phyloP scores from a whole-genome alignment of 73 alveolate species.

The Chromera velia region DNA sequence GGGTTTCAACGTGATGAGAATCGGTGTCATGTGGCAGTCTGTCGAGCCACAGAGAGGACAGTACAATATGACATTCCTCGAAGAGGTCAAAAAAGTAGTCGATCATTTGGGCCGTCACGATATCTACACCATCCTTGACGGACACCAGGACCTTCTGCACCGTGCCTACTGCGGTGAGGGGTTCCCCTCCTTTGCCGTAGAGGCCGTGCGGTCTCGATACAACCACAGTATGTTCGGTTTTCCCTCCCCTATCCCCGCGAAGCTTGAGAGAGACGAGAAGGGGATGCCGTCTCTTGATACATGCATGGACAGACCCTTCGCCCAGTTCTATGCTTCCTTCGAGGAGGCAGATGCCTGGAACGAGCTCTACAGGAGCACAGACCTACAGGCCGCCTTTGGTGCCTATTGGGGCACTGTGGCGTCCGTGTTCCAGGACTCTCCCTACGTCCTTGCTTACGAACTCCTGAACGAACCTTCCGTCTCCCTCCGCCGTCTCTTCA shows the following conservation, averaged over 20 bases:
- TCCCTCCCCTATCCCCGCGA: no score
- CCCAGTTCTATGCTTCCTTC: no score
- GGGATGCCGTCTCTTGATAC: no score
- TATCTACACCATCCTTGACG: not conserved
- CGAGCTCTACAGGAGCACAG: no score
- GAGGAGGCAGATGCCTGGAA: no score
- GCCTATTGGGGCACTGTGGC: not conserved
- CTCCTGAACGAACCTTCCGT: not conserved
- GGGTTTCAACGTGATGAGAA: not conserved
- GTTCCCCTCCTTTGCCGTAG: not conserved
- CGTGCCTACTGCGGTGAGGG: not conserved
- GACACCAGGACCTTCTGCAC: not conserved
- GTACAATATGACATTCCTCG: not conserved
- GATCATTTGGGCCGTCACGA: not conserved
- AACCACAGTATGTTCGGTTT: no score
- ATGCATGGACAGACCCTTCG: no score
- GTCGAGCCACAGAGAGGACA: not conserved
- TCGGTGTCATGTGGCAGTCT: not conserved
- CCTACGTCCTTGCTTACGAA: not conserved
- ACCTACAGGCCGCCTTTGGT: not conserved
- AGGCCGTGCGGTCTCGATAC: no score
- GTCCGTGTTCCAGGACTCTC: not conserved
- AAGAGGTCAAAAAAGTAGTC: not conserved
- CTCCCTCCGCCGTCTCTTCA: no score
- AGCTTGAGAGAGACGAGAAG: no score